Evolutionary conservation across 805 yeast species (phyloP), one percentile per base, ranked within the genome.

Genomic region (Isabelozyma pseudorhagii): DNA sequence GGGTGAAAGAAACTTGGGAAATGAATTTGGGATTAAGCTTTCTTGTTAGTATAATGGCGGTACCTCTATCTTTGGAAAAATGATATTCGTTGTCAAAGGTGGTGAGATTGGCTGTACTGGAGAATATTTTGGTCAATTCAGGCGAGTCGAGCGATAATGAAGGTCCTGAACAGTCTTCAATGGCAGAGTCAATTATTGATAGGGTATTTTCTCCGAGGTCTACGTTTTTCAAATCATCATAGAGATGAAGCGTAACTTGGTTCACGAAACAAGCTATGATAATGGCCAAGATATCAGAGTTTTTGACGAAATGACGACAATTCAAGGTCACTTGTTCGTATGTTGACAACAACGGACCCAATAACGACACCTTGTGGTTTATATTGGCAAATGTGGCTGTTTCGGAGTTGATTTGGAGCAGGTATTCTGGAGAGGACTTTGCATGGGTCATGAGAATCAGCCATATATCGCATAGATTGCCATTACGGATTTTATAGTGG

Each of bases 401-500:
- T 49, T 55, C 60, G 38, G 58, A 58, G 13, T 57, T 57, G 38
- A 69, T 57, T 38, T 52, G 51, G 9, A 72, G 57, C 14, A 56
- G 52, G 8, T 66, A 54, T 4, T 29, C 47, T 34, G 47, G 50
- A 40, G 50, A 54, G 34, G 62, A 54, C 15, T 63, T 60, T 36
- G 63, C 61, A 64, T 70, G 60, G 42, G 54, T 48, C 47, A 66
- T 46, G 9, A 79, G 75, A 11, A 83, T 67, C 47, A 75, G 79
- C 92, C 94, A 89, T 3, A 89, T 62, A 68, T 89, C 97, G 53
- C 80, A 77, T 50, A 89, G 62, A 55, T 81, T 84, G 3, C 97
- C 97, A 62, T 87, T 85, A 56, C 96, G 74, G 18, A 86, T 61
- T 54, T 79, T 80, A 62, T 85, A 87, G 36, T 81, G 83, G 25